Evolutionary conservation across 2,329 filamentous ascomycete genomes (phyloP), one percentile per base, ranked within the genome.

Genomic region (Pseudocercospora cruenta): DNA sequence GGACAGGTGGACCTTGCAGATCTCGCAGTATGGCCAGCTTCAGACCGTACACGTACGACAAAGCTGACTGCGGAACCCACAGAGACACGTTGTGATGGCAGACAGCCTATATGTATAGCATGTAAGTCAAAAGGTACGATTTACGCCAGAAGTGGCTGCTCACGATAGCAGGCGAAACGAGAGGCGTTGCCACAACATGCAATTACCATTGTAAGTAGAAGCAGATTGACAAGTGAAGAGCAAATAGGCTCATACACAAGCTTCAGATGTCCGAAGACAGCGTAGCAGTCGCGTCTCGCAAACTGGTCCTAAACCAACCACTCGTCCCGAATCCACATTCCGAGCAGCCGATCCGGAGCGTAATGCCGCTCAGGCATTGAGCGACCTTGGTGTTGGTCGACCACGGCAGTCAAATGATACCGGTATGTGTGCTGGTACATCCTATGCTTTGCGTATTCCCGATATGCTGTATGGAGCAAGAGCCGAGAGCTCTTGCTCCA

Each of bases 361-460:
- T 36, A 67, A 67, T 36, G 67, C 69, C 49, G 69, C 69, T 39
- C 69, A 68, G 36, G 67, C 69, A 39, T 61, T 68, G 3, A 67
- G 65, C 24, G 65, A 71, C 39, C 55, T 70, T 16, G 66, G 68
- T 21, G 39, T 70, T 16, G 66, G 66, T 16, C 57, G 59, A 53
- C 16, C 47, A 45, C 26, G 19, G 45, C 53, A 28, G 22, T 59
- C 57, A 7, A 26, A 28, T n/a, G 57, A 57, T 51, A 12, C 12
- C 24, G 43, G n/a, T 31, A 33, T 54, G 51, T 54, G 21, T 31
- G 3, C 31, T n/a, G 21, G 22, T 8, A 28, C 22, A n/a, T 10
- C 1, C 24, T 10, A 53, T 22, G 22, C 22, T 53, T 53, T 1
- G 49, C 22, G 4, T 22, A 21, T 19, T 24, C 4, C 47, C 47